A percentile compares a stretch with the other conserved stretches of the same genome.
Conservation (phyloP, 2,329 filamentous ascomycete species). For the Phoma herbarum region DNA sequence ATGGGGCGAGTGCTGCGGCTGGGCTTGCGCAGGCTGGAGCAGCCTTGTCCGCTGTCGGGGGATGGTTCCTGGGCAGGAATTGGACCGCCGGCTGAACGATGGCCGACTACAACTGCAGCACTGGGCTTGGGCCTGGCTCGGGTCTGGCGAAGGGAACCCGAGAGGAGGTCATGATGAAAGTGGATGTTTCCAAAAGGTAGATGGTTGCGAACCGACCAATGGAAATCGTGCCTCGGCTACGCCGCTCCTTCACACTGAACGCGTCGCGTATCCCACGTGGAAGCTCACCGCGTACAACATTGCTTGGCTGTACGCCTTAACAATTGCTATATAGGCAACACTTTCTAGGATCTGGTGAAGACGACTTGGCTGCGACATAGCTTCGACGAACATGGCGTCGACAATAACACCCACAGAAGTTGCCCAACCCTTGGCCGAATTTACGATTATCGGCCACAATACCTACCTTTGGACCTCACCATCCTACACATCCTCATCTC, state of each 20-base stretch:
- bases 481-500: constrained; percentile 17
- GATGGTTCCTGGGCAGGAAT: constrained; percentile 20
- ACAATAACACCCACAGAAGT: constrained; percentile 13
- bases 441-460: constrained; percentile 46
- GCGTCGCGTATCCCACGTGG: constrained; percentile 1
- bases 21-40: constrained; percentile 35
- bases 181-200: not conserved
- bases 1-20: constrained; percentile 35
- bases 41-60: constrained; percentile 22
- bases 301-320: not conserved
- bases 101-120: not conserved
- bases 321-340: not conserved
- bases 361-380: not conserved
- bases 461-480: constrained; percentile 42
- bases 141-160: not conserved
- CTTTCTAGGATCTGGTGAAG: too few relatives aligned
- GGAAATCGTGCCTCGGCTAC: constrained; percentile 19
- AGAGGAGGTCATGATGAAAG: not conserved
- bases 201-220: constrained; percentile 24
- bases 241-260: not conserved
- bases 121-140: too few relatives aligned
- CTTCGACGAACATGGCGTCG: constrained; percentile 18
- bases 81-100: not conserved
- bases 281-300: not conserved
- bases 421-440: constrained; percentile 40